These are phyloP conservation scores for Exserohilum turcica DNA, from an alignment of 2,329 filamentous ascomycete genomes.

Conservation along the genomic window DNA sequence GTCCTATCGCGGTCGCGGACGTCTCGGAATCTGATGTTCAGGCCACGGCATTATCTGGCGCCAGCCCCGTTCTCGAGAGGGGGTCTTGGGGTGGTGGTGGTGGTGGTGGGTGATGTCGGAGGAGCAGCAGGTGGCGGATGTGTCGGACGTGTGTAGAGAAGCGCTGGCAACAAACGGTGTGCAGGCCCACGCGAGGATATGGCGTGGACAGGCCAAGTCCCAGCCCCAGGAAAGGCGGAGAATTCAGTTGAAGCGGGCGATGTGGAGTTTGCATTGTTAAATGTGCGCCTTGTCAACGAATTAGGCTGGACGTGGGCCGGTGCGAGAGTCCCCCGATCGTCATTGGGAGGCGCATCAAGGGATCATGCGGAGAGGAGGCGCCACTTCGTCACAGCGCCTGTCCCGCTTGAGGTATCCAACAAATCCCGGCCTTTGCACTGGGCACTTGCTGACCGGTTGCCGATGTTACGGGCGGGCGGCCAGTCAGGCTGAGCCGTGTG, in stretches of 20 bases:
- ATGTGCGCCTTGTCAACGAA: constrained; percentile 16
- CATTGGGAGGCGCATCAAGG: constrained; percentile 20
- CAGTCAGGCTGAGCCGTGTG: background rate
- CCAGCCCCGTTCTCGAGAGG: constrained; percentile 11
- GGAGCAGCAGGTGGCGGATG: background rate
- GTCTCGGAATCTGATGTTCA: constrained; percentile 27
- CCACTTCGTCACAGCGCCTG: constrained; percentile 21
- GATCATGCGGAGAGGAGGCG: constrained; percentile 23
- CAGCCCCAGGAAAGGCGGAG: constrained; percentile 28
- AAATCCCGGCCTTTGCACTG: constrained; percentile 8
- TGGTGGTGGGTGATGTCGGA: background rate
- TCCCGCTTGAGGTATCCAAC: constrained; percentile 13
- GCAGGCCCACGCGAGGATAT: constrained; percentile 9
- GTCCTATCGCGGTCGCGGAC: constrained; percentile 31
- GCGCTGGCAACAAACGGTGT: constrained; percentile 5
- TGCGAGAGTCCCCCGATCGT: constrained; percentile 14
- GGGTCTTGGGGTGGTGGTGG: background rate
- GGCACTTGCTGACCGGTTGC: constrained; percentile 5
- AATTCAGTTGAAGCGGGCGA: constrained; percentile 21
- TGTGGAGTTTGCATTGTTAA: constrained; percentile 26
- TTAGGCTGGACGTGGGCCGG: constrained; percentile 17
- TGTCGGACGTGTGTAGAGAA: constrained; percentile 3
- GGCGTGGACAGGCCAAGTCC: constrained; percentile 24
- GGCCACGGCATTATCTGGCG: constrained; percentile 32
- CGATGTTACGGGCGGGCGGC: background rate